Percentiles rank a stretch among this genome's conserved stretches.
Conservation (phyloP, 2,329 filamentous ascomycete species). For the Chaetomiaceae sp. region DNA sequence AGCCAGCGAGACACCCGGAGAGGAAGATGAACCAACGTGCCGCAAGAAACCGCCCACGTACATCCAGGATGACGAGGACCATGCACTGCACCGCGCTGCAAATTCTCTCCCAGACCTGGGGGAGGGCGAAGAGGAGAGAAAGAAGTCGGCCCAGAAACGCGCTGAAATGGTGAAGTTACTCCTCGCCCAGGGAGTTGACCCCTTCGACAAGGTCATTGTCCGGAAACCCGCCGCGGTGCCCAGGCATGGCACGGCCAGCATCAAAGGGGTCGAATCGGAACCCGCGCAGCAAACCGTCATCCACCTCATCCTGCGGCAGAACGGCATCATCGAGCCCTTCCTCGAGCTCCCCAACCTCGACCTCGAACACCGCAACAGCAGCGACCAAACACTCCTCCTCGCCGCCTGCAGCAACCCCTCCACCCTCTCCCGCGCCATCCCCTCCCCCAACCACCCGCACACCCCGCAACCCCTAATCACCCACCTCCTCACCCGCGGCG, state of each 20-base stretch:
- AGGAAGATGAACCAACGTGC: background rate
- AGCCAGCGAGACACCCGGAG: background rate
- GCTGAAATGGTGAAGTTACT: background rate
- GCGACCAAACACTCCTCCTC: conserved; percentile 28
- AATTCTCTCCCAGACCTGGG: background rate
- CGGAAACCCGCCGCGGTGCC: background rate
- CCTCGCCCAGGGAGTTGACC: conserved; percentile 28
- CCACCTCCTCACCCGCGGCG: conserved; percentile 24
- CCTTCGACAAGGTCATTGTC: conserved; percentile 18
- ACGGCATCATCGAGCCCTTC: conserved; percentile 18
- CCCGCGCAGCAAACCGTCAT: conserved; percentile 21
- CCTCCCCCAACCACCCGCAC: background rate
- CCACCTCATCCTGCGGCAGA: conserved; percentile 22
- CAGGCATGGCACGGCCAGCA: too few relatives aligned
- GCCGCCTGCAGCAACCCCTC: conserved; percentile 20
- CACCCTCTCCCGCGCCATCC: background rate
- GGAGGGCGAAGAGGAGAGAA: background rate
- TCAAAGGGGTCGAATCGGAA: too few relatives aligned
- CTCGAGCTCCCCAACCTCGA: conserved; percentile 23
- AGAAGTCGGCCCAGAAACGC: background rate
- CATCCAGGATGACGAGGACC: background rate
- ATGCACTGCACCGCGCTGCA: background rate
- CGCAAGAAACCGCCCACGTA: too few relatives aligned
- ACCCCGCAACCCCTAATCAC: conserved; percentile 18
- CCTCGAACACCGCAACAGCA: conserved; percentile 26